phyloP scores from a whole-genome alignment of 306 rosid species.

The Argentina anserina region DNA sequence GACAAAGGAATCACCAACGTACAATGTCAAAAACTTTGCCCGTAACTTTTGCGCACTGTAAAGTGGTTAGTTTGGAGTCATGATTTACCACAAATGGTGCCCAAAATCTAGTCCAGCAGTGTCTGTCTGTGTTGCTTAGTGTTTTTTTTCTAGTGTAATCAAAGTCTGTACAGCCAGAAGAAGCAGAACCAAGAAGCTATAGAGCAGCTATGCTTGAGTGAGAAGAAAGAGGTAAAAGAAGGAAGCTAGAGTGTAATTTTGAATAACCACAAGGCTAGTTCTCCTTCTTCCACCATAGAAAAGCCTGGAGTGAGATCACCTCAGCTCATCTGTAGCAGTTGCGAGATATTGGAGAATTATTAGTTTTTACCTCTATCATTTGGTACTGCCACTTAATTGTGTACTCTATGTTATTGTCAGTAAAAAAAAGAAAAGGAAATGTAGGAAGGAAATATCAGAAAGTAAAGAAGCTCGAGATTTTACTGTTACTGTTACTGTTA shows the following conservation, averaged over 20 bases:
- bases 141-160: conserved; percentile 33
- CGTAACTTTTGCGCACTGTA: conserved; percentile 43
- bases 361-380: conserved; percentile 8
- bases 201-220: conserved; percentile 1
- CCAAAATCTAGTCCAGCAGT: conserved; percentile 34
- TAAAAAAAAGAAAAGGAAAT: conserved; percentile 20
- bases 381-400: conserved; percentile 24
- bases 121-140: conserved; percentile 4
- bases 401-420: conserved; percentile 12
- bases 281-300: not conserved
- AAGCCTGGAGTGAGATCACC: conserved; percentile 14
- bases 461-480: conserved; percentile 19
- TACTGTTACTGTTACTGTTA: conserved; percentile 19
- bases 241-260: conserved; percentile 5
- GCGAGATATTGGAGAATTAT: conserved; percentile 18
- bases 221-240: conserved; percentile 21
- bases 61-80: too few species aligned
- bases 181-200: conserved; percentile 13
- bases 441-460: conserved; percentile 36
- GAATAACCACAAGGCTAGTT: conserved; percentile 39
- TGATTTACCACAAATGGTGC: conserved; percentile 14
- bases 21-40: conserved; percentile 37
- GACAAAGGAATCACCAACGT: conserved; percentile 30
- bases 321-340: not conserved
- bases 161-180: conserved; percentile 62